Evolutionary conservation across 495 filamentous ascomycete species (phyloP).

Genomic region (Hamigera avellanea): DNA sequence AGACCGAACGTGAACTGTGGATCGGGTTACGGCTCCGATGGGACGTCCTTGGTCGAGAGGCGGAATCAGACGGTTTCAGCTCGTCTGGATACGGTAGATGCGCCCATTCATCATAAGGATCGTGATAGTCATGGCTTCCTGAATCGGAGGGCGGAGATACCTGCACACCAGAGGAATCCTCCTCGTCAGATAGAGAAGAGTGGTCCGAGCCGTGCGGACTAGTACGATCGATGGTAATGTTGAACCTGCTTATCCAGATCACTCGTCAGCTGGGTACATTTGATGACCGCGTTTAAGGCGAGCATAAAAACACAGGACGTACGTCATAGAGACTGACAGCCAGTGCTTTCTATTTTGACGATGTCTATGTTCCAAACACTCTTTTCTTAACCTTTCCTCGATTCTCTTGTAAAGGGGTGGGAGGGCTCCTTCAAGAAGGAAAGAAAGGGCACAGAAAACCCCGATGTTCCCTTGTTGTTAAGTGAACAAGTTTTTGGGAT

Average conservation of each 20-base stretch:
- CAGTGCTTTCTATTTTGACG: background rate
- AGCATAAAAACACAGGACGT: background rate
- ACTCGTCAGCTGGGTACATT: constrained; percentile 5
- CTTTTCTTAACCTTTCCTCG: no score
- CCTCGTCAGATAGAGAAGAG: constrained; percentile 37
- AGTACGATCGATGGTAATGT: constrained; percentile 36
- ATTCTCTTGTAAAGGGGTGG: no score
- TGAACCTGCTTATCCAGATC: constrained; percentile 26
- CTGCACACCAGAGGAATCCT: constrained; percentile 42
- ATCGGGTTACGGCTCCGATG: constrained; percentile 25
- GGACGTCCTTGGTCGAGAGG: constrained; percentile 50
- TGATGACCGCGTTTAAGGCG: background rate
- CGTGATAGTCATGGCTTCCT: constrained; percentile 39
- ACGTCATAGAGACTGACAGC: constrained; percentile 4
- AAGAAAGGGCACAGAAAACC: no score
- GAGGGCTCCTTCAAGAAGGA: no score
- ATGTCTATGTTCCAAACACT: background rate
- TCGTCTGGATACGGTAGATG: constrained; percentile 47
- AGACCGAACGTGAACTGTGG: constrained; percentile 31
- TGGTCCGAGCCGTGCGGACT: constrained; percentile 30
- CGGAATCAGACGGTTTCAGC: constrained; percentile 73
- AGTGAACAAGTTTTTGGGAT: no score
- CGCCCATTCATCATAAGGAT: constrained; percentile 42
- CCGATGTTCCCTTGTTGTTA: no score
- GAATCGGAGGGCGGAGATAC: constrained; percentile 31